Percentiles rank a stretch among this genome's conserved stretches.
These are phyloP conservation scores for Euptelea pleiosperma DNA, from an alignment of 164 flowering plant genomes.

Conservation along the genomic window DNA sequence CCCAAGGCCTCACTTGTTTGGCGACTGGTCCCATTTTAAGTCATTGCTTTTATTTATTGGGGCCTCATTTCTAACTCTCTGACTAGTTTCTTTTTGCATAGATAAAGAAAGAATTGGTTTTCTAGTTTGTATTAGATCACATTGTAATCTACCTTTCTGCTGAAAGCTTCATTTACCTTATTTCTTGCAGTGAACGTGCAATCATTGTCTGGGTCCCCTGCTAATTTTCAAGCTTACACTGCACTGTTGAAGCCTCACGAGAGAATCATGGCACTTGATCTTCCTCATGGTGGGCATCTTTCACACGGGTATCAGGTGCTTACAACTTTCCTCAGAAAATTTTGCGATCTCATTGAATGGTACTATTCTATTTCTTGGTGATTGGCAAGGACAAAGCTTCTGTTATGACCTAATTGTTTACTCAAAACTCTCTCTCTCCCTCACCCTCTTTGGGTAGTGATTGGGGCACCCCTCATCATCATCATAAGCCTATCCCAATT, in stretches of 20 bases:
- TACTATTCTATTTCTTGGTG: not conserved
- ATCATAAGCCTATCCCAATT: no score
- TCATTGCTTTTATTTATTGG: no score
- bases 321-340: conserved; percentile 1
- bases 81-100: not conserved
- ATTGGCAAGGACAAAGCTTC: no score
- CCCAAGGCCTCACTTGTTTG: no score
- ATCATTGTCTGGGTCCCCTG: conserved; percentile 93
- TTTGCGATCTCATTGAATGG: not conserved
- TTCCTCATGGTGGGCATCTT: conserved; percentile 82
- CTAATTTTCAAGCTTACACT: conserved; percentile 96
- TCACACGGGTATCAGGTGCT: conserved; percentile 80
- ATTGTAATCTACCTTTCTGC: no score
- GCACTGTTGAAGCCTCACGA: conserved; percentile 95
- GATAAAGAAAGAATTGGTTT: no score
- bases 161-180: not conserved
- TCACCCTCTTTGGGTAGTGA: no score
- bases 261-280: conserved; percentile 98
- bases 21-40: no score
- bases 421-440: no score
- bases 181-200: conserved; percentile 86
- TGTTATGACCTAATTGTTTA: no score
- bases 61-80: not conserved
- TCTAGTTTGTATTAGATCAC: conserved; percentile 2
- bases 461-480: no score